Percentiles rank a stretch among this genome's conserved stretches.
Evolutionary conservation across 257 asterid genomes (phyloP).

Genomic region (Ocimum tenuiflorum): DNA sequence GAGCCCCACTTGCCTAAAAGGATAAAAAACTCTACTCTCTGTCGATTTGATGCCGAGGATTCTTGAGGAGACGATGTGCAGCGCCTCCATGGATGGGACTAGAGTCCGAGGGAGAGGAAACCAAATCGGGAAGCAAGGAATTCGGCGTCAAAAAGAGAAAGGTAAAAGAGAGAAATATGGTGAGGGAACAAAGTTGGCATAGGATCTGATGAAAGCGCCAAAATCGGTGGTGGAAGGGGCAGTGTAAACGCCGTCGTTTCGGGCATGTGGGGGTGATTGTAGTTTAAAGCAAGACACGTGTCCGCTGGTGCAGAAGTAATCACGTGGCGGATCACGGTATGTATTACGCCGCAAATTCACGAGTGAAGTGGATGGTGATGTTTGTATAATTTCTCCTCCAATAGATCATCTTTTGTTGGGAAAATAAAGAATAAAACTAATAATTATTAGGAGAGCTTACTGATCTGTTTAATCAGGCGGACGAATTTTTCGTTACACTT

Average conservation of each 20-base stretch:
- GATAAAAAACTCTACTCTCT: slow-evolving; percentile 7
- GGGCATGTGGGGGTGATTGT: background rate
- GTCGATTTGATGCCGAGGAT: slow-evolving; percentile 8
- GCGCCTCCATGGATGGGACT: slow-evolving; percentile 39
- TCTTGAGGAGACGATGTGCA: slow-evolving; percentile 34
- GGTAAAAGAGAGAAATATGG: background rate
- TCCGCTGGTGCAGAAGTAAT: background rate
- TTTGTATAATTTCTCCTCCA: no score
- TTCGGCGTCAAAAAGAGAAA: background rate
- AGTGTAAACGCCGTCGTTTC: background rate
- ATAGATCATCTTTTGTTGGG: no score
- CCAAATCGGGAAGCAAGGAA: slow-evolving; percentile 30
- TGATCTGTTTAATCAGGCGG: no score
- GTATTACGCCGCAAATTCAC: no score
- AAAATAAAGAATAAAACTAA: no score
- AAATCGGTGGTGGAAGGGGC: background rate
- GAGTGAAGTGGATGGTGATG: no score
- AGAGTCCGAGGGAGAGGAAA: slow-evolving; percentile 4
- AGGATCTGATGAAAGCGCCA: slow-evolving; percentile 29
- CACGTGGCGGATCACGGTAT: background rate
- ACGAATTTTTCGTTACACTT: no score
- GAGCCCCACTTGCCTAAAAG: slow-evolving; percentile 41
- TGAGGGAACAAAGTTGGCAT: background rate
- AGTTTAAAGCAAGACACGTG: slow-evolving; percentile 14
- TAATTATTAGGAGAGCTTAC: no score